Evolutionary conservation across 805 yeast species (phyloP), one percentile per base, ranked within the genome.

Genomic region (Teunomyces panamensis): DNA sequence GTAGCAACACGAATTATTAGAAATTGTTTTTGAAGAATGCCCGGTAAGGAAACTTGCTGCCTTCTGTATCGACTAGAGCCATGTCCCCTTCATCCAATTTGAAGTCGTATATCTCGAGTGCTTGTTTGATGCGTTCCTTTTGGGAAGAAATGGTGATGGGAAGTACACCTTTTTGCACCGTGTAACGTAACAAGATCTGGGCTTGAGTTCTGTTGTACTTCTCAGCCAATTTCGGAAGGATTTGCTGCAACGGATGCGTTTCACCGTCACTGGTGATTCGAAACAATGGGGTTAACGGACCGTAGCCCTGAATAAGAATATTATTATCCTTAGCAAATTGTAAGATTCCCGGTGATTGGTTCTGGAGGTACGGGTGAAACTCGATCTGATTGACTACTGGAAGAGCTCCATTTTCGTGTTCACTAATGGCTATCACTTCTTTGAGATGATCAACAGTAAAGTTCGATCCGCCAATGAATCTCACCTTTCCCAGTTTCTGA

Each of bases 361-460:
- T 70, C 58, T 81, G 88, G 54, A 84, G 68, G 56, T 82, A 81
- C 1, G 89, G 83, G 60, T 77, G 83, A 69, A 74, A 83, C 59
- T 85, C 91, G 52, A 86, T 81, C 64, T 86, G 91, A 57, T 85
- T 78, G 29, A 84, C 81, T 49, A 67, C 73, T 3, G 89, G 89
- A 43, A 62, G 60, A 30, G 70, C 68, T 5, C 81, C 77, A 27
- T 47, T 43, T 20, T 64, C 58, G 39, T 77, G 59, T 9, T 37
- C 16, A 16, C 41, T 37, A 2, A 59, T 60, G 11, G 43, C 46
- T 30, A 56, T 57, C 13, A 80, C 62, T 26, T 54, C 62, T 51
- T 83, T 66, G 46, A 84, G 59, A 53, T 81, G 78, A 6, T 64
- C 68, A 9, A 71, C 71, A 16, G 78, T 65, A 55, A 83, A 85